A percentile compares a stretch with the other conserved stretches of the same genome.
These are phyloP conservation scores for Calocera viscosa DNA, from an alignment of 768 basidiomycete species.

Conservation along the genomic window DNA sequence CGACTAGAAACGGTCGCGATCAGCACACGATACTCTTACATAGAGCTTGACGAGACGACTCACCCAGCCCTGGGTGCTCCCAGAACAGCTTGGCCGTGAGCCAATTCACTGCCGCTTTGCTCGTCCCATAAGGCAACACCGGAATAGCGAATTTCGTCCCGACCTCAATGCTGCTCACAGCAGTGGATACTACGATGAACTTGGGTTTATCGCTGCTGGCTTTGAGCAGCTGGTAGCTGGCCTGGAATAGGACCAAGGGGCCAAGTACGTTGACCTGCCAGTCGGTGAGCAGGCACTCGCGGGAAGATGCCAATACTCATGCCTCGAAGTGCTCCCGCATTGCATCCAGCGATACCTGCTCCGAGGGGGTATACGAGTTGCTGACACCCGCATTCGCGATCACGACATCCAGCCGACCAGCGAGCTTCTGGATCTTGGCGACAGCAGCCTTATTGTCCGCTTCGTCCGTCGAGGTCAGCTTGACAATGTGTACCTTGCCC, in stretches of 20 bases:
- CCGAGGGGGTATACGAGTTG: not conserved
- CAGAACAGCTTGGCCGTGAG: slow-evolving; percentile 8
- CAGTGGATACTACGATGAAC: slow-evolving; percentile 16
- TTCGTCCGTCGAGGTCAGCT: slow-evolving; percentile 14
- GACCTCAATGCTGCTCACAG: slow-evolving; percentile 5
- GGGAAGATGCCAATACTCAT: too few relatives aligned
- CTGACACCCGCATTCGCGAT: slow-evolving; percentile 10
- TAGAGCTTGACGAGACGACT: not conserved
- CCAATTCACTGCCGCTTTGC: slow-evolving; percentile 19
- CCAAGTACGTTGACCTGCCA: slow-evolving; percentile 16
- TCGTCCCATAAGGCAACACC: slow-evolving; percentile 5
- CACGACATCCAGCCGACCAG: slow-evolving; percentile 18
- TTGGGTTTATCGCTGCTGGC: not conserved
- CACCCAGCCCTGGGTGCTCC: not conserved
- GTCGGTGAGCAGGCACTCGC: not conserved
- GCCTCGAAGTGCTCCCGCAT: slow-evolving; percentile 7
- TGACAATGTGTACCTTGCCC: slow-evolving; percentile 14
- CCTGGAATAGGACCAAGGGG: slow-evolving; percentile 19
- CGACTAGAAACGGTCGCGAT: not conserved
- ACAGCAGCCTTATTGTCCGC: slow-evolving; percentile 16
- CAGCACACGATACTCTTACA: not conserved
- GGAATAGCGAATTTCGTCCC: not conserved
- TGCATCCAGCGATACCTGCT: not conserved
- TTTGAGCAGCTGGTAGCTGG: slow-evolving; percentile 14
- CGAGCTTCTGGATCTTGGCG: slow-evolving; percentile 12